Conservation (phyloP, 2,329 filamentous ascomycete genomes). For the Keithomyces neogunnii region DNA sequence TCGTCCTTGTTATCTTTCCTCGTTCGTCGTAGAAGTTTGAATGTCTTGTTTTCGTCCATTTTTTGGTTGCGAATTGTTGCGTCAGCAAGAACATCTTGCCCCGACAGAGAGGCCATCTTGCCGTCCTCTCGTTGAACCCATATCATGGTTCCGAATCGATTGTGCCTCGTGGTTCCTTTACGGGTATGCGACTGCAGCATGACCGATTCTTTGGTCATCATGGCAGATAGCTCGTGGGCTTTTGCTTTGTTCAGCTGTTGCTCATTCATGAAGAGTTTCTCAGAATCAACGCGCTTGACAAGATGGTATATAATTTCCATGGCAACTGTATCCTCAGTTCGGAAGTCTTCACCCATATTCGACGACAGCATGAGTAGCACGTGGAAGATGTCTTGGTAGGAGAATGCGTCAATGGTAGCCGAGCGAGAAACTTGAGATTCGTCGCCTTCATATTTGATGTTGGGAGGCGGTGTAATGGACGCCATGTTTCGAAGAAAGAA, state of each 20-base stretch:
- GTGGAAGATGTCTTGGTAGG: constrained; percentile 83
- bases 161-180: constrained; percentile 78
- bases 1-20: constrained; percentile 54
- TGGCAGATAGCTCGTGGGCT: constrained; percentile 60
- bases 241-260: constrained; percentile 60
- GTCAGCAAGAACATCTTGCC: constrained; percentile 75
- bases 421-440: constrained; percentile 84
- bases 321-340: constrained; percentile 77
- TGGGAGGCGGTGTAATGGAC: constrained; percentile 68
- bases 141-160: constrained; percentile 92
- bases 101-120: constrained; percentile 78
- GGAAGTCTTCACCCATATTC: constrained; percentile 90
- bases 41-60: constrained; percentile 86
- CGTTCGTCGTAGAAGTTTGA: constrained; percentile 66
- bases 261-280: constrained; percentile 79
- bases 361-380: constrained; percentile 80
- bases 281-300: constrained; percentile 78
- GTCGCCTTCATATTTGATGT: constrained; percentile 72
- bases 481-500: constrained; percentile 86
- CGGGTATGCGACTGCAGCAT: constrained; percentile 71
- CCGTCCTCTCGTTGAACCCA: constrained; percentile 86
- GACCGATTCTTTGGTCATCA: constrained; percentile 77
- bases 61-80: constrained; percentile 68
- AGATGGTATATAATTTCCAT: constrained; percentile 90
- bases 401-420: constrained; percentile 78